Conservation (phyloP, 176 grass and related monocot species). For the Microstegium vimineum region DNA sequence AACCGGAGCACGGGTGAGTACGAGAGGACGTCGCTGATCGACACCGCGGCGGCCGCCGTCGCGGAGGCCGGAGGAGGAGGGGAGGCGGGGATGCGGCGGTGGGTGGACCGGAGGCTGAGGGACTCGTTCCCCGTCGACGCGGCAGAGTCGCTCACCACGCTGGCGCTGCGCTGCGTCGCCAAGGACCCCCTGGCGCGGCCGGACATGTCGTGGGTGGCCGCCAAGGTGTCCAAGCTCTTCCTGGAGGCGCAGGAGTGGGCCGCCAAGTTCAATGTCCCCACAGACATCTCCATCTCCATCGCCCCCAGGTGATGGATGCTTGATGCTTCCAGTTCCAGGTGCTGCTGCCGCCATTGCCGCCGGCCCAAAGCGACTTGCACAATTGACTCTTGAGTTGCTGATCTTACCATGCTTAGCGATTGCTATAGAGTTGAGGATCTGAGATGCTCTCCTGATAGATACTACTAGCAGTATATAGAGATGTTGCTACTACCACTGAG, state of each 20-base stretch:
- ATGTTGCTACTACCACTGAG: background rate
- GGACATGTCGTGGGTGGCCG: constrained; percentile 71
- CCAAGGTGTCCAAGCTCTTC: constrained; percentile 73
- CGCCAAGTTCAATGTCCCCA: constrained; percentile 36
- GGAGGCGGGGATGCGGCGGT: constrained; percentile 61
- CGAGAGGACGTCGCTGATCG: constrained; percentile 64
- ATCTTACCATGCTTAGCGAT: background rate
- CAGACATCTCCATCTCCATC: constrained; percentile 74
- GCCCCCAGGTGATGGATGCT: constrained; percentile 47
- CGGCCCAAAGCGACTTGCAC: background rate
- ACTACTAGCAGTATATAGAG: background rate
- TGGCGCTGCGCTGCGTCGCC: constrained; percentile 65
- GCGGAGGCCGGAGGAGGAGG: constrained; percentile 22
- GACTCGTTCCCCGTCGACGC: constrained; percentile 63
- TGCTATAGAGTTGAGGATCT: background rate
- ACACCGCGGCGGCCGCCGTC: constrained; percentile 37
- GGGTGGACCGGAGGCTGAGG: constrained; percentile 73
- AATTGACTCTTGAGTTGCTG: background rate
- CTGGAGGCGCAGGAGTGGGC: constrained; percentile 67
- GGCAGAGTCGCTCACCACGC: constrained; percentile 45
- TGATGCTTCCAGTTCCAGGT: fast-evolving
- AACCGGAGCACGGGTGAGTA: constrained; percentile 33
- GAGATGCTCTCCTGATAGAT: background rate
- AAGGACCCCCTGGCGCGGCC: constrained; percentile 47
- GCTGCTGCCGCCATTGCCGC: background rate